These are phyloP conservation scores for Elaphomyces granulatus DNA, from an alignment of 495 filamentous ascomycete species.

Conservation along the genomic window DNA sequence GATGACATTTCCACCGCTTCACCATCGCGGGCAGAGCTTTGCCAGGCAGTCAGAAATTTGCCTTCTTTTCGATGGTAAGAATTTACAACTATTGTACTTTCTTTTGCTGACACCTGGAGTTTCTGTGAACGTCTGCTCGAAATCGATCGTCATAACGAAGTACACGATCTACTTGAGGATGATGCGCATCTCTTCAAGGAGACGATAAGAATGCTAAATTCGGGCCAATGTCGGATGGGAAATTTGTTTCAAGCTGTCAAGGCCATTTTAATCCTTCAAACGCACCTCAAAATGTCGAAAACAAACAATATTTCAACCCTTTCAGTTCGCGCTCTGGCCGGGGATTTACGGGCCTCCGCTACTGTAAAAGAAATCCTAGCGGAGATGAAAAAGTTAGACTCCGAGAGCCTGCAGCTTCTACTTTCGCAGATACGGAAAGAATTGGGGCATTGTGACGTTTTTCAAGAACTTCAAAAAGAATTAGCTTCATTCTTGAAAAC, in stretches of 20 bases:
- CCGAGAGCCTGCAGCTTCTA: constrained; percentile 12
- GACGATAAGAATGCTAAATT: constrained; percentile 17
- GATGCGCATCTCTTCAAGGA: constrained; percentile 31
- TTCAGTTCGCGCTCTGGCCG: constrained; percentile 41
- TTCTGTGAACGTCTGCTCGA: constrained; percentile 33
- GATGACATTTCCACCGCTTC: constrained; percentile 18
- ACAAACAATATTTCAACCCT: constrained; percentile 34
- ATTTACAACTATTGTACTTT: not conserved
- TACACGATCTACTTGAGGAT: constrained; percentile 37
- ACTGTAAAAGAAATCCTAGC: constrained; percentile 40
- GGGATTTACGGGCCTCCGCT: constrained; percentile 38
- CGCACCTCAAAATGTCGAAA: constrained; percentile 24
- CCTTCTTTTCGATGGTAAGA: constrained; percentile 60
- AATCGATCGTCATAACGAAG: constrained; percentile 21
- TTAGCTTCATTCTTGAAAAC: constrained; percentile 23
- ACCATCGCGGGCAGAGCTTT: constrained; percentile 31
- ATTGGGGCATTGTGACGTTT: not conserved
- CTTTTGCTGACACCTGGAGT: constrained; percentile 16
- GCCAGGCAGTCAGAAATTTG: constrained; percentile 62
- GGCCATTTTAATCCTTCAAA: constrained; percentile 30
- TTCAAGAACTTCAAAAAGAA: constrained; percentile 14
- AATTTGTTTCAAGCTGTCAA: constrained; percentile 33
- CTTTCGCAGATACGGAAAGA: not conserved
- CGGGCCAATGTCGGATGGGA: constrained; percentile 28
- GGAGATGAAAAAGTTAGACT: constrained; percentile 36